Base-by-base conservation (phyloP, 371 early-diverging fungal genomes). In the Paramicrosporidium saccamoebae region DNA sequence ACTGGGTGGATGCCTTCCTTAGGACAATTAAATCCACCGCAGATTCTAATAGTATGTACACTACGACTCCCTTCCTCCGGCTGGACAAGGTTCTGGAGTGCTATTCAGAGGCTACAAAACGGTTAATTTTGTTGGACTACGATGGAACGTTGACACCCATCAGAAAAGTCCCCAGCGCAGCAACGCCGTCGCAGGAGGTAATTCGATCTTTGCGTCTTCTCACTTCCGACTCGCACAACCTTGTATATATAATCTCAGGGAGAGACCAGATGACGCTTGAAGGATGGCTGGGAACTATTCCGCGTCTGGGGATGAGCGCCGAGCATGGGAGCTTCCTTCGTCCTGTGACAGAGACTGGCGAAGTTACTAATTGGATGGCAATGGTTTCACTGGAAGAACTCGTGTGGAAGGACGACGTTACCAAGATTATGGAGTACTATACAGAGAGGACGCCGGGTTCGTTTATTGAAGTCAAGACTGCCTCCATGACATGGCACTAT, bases 191-290 rank as follows among this genome's bases (percentile, higher is more conserved):
- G 18, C 38, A 47, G 14, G 45, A 52, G 9, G 62, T 62, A 58
- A 33, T 71, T 3, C 32, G 46, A 15, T 54, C 66, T 3, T 37
- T 86, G 18, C 22, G 37, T n/a, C 26, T 35, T n/a, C 42, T 82
- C 10, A 50, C 61, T 2, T 39, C 43, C 6, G 69, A 82, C 33
- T 66, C 71, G 11, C 35, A 43, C 5, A 88, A 84, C 45, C 44
- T 60, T 16, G 71, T 84, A n/a, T 82, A 72, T 53, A 53, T 88
- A 3, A 73, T 88, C 12, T 74, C 75, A 16, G 90, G 92, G 1
- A 56, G 88, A 16, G 84, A 84, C 29, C 60, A 72, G 31, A 48
- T 50, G 16, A 55, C 64, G 16, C 36, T 92, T 14, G 68, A 79
- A 12, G 36, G 51, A 6, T 57, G 60, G 46, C 46, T 86, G 22